Conservation (phyloP, 1,284 basidiomycete species). For the Ustilago curta region DNA sequence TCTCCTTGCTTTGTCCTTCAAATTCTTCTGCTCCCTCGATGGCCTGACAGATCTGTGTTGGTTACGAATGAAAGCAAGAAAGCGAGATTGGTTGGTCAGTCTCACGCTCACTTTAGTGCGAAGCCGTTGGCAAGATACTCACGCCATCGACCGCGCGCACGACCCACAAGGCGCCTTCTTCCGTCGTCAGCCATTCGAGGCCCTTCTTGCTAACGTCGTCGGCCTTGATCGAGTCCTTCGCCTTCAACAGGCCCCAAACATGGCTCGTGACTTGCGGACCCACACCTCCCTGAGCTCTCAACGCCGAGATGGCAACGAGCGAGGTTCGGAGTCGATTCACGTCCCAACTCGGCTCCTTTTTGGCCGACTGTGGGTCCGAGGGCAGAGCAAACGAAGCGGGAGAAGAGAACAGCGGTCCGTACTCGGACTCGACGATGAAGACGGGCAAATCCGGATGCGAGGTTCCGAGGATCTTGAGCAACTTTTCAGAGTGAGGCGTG, state of each 20-base stretch:
- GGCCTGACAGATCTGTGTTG: conserved; percentile 48
- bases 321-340: conserved; percentile 87
- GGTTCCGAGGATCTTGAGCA: conserved; percentile 85
- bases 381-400: conserved; percentile 73
- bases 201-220: conserved; percentile 75
- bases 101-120: not conserved
- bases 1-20: conserved; percentile 39
- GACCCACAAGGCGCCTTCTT: conserved; percentile 93
- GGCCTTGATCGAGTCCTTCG: conserved; percentile 67
- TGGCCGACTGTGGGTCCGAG: conserved; percentile 31
- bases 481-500: conserved; percentile 86
- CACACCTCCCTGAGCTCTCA: conserved; percentile 86
- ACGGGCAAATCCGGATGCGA: conserved; percentile 77
- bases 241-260: conserved; percentile 91
- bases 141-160: conserved; percentile 81
- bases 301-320: conserved; percentile 87
- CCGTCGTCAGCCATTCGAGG: conserved; percentile 80
- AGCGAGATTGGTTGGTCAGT: not conserved
- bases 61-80: not conserved
- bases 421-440: conserved; percentile 90
- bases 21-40: conserved; percentile 59
- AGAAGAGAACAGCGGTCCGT: conserved; percentile 85
- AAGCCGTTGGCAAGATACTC: conserved; percentile 9
- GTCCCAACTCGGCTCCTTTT: conserved; percentile 72
- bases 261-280: conserved; percentile 91